Evolutionary conservation across 352 stramenopile species (phyloP).

Genomic region (Plasmopara viticola): DNA sequence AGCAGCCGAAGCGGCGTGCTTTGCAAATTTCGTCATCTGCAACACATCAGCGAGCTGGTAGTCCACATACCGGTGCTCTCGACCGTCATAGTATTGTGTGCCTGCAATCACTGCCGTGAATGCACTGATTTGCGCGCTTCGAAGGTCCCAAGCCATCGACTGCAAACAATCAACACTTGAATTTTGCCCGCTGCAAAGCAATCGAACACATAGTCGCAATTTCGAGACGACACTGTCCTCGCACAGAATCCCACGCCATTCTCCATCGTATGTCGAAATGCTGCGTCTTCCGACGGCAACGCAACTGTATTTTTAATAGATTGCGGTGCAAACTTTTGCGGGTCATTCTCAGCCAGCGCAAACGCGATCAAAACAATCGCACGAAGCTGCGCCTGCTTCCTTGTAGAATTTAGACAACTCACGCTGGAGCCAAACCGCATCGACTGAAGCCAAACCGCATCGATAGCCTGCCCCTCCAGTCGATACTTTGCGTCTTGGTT

Average conservation of each 20-base stretch:
- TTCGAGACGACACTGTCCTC: slow-evolving; percentile 87
- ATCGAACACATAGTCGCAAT: slow-evolving; percentile 83
- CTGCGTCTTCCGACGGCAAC: slow-evolving; percentile 77
- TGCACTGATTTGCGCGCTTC: slow-evolving; percentile 55
- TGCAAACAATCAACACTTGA: slow-evolving; percentile 92
- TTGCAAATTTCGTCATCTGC: slow-evolving; percentile 95
- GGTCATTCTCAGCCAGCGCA: slow-evolving; percentile 80
- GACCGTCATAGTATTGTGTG: slow-evolving; percentile 96
- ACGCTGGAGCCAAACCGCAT: slow-evolving; percentile 97
- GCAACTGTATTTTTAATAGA: slow-evolving; percentile 28
- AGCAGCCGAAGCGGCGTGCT: slow-evolving; percentile 24
- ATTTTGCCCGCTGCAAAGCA: slow-evolving; percentile 89
- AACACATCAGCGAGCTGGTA: slow-evolving; percentile 96
- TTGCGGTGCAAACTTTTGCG: slow-evolving; percentile 52
- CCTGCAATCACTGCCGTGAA: slow-evolving; percentile 97
- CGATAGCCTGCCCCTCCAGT: slow-evolving; percentile 94
- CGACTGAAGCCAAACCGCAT: too few relatives aligned
- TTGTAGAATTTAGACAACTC: slow-evolving; percentile 94
- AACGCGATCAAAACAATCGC: slow-evolving; percentile 99
- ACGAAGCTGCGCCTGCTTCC: slow-evolving; percentile 97
- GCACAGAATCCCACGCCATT: slow-evolving; percentile 96
- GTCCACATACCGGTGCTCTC: slow-evolving; percentile 94
- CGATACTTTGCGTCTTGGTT: slow-evolving; percentile 58
- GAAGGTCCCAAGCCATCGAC: slow-evolving; percentile 90
- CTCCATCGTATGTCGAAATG: slow-evolving; percentile 91